phyloP scores from a whole-genome alignment of 2,329 filamentous ascomycete species.

The Fusarium sp. region DNA sequence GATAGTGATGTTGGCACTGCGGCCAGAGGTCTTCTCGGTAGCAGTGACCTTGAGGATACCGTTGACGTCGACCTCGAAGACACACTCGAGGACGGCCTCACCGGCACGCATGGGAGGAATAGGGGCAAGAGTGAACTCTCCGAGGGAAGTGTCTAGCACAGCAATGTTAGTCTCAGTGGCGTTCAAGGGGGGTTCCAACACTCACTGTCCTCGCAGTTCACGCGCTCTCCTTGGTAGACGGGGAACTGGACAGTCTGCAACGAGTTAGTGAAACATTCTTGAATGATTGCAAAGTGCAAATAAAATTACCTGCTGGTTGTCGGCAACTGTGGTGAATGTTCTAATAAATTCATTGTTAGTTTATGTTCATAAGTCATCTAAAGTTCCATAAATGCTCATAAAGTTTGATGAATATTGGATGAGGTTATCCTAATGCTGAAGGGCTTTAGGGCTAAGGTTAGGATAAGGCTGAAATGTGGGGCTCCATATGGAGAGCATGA shows the following conservation, averaged over 20 bases:
- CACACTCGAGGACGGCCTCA: constrained; percentile 95
- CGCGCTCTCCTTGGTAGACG: constrained; percentile 94
- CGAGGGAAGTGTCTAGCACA: constrained; percentile 96
- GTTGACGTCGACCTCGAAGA: constrained; percentile 99
- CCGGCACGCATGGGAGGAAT: constrained; percentile 90
- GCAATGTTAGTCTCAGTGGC: too few relatives aligned
- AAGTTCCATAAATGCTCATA: neutral
- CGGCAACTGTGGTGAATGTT: constrained; percentile 88
- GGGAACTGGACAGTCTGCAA: constrained; percentile 68
- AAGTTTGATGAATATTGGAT: neutral
- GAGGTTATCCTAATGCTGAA: neutral
- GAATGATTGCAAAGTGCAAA: neutral
- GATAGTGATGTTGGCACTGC: constrained; percentile 99
- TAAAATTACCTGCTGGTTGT: constrained; percentile 67
- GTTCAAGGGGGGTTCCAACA: too few relatives aligned
- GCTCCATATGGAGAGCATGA: neutral
- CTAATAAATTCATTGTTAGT: constrained; percentile 19
- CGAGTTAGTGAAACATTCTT: neutral
- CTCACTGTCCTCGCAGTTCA: constrained; percentile 98
- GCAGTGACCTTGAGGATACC: constrained; percentile 99
- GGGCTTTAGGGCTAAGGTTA: neutral
- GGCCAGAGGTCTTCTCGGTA: constrained; percentile 98
- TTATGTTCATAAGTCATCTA: neutral
- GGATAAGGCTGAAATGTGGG: neutral
- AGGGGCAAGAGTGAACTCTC: constrained; percentile 95